Evolutionary conservation across 805 yeast genomes (phyloP).

Genomic region (Ogataea ramenticola): DNA sequence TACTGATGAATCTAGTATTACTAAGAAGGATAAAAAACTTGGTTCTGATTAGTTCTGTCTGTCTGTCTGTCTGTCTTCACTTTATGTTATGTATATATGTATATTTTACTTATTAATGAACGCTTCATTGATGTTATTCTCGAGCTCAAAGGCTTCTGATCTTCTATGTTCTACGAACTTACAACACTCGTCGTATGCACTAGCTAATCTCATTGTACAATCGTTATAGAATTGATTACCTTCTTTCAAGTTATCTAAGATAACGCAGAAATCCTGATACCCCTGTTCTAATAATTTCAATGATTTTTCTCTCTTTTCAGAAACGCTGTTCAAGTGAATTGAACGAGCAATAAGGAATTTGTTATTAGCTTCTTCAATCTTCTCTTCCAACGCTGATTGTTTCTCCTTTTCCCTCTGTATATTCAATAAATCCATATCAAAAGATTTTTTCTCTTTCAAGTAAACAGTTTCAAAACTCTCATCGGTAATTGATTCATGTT

Average conservation of each 20-base stretch:
- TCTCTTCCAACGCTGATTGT: conserved; percentile 19
- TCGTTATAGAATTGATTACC: conserved; percentile 69
- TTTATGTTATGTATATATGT: neutral
- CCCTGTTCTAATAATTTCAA: conserved; percentile 46
- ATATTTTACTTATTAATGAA: neutral
- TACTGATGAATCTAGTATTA: neutral
- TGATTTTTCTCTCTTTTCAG: conserved; percentile 36
- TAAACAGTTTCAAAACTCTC: conserved; percentile 28
- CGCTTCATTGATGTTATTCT: neutral
- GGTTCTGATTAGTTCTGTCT: too few relatives aligned
- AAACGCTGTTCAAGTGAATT: conserved; percentile 15
- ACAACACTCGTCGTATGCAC: neutral
- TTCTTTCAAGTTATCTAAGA: conserved; percentile 52
- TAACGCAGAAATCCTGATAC: conserved; percentile 44
- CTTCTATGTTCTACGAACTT: neutral
- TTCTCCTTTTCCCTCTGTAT: conserved; percentile 32
- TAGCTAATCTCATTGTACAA: conserved; percentile 30
- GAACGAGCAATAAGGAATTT: conserved; percentile 16
- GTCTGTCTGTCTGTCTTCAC: too few relatives aligned
- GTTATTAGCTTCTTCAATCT: conserved; percentile 28
- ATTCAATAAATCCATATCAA: conserved; percentile 38
- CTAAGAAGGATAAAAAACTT: neutral
- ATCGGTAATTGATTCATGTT: conserved; percentile 14
- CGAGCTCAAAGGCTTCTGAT: conserved; percentile 4
- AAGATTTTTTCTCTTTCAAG: conserved; percentile 38